These are phyloP conservation scores for Moesziomyces antarcticus DNA, from an alignment of 1,284 basidiomycete species.

Conservation along the genomic window DNA sequence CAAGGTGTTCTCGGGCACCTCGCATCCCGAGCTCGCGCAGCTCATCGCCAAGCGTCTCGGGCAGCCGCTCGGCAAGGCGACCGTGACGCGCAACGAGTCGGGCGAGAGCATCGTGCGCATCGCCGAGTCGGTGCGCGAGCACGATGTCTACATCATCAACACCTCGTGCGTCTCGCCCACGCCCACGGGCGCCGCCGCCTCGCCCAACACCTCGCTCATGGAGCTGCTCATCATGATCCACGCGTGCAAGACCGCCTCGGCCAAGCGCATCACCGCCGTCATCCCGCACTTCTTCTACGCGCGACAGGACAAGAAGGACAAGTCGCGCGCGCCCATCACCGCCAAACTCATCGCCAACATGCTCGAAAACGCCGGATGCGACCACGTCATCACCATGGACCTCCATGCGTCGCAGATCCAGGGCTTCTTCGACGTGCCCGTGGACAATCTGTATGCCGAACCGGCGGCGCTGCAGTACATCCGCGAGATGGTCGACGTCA, in stretches of 20 bases:
- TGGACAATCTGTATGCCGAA: conserved; percentile 99
- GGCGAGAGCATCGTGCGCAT: conserved; percentile 94
- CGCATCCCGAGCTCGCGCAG: conserved; percentile 91
- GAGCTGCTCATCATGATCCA: conserved; percentile 99
- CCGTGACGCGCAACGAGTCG: conserved; percentile 86
- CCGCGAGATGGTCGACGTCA: conserved; percentile 86
- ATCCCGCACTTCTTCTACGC: conserved; percentile 69
- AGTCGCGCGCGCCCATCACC: conserved; percentile 96
- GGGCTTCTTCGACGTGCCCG: conserved; percentile 99
- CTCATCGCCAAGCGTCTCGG: conserved; percentile 81
- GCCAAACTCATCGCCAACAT: conserved; percentile 99
- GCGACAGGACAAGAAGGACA: conserved; percentile 96
- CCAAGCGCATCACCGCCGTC: conserved; percentile 94
- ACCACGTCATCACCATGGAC: conserved; percentile 81
- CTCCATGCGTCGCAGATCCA: conserved; percentile 70
- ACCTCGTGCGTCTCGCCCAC: conserved; percentile 79
- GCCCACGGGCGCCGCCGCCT: conserved; percentile 49
- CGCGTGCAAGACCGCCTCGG: conserved; percentile 87
- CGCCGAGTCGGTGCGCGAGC: conserved; percentile 93
- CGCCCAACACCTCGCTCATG: conserved; percentile 79
- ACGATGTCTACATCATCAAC: conserved; percentile 99
- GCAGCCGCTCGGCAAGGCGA: conserved; percentile 70
- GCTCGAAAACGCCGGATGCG: conserved; percentile 95
- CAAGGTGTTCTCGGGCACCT: conserved; percentile 63
- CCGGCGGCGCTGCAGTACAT: conserved; percentile 96